Evolutionary conservation across 2,329 filamentous ascomycete species (phyloP).

Genomic region (Biscogniauxia sp.): DNA sequence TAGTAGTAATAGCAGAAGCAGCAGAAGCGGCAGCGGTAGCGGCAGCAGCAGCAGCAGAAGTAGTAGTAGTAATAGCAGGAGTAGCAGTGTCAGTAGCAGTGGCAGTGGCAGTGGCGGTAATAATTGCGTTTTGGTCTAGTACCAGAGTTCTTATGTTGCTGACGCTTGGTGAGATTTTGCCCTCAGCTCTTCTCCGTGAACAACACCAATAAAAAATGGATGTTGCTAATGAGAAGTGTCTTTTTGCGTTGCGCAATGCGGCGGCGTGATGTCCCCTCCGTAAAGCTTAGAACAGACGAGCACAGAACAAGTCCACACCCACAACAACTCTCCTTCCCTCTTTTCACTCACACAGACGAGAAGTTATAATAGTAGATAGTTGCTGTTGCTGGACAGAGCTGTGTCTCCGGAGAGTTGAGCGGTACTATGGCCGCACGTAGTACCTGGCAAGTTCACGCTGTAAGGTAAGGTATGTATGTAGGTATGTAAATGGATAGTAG

Average conservation of each 20-base stretch:
- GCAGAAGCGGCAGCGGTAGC: too few species aligned
- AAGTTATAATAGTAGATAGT: too few species aligned
- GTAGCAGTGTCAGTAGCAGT: background rate
- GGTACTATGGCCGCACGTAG: background rate
- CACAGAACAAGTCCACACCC: too few species aligned
- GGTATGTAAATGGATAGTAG: background rate
- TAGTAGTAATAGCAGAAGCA: too few species aligned
- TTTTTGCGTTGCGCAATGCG: background rate
- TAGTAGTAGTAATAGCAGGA: too few species aligned
- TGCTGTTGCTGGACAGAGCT: background rate
- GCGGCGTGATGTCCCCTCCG: background rate
- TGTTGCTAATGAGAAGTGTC: background rate
- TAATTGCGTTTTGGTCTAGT: background rate
- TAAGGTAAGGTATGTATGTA: background rate
- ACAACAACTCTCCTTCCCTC: too few species aligned
- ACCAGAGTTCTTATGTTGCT: constrained; percentile 1
- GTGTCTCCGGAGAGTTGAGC: background rate
- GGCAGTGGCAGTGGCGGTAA: background rate
- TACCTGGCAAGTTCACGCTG: background rate
- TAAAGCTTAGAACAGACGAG: background rate
- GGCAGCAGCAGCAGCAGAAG: too few species aligned
- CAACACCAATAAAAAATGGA: background rate
- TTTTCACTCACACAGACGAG: too few species aligned
- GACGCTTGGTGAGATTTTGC: background rate
- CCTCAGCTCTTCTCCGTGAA: background rate